Percentiles rank a stretch among this genome's conserved stretches.
Evolutionary conservation across 2,329 filamentous ascomycete species (phyloP).

Genomic region (Botryotinia globosa): DNA sequence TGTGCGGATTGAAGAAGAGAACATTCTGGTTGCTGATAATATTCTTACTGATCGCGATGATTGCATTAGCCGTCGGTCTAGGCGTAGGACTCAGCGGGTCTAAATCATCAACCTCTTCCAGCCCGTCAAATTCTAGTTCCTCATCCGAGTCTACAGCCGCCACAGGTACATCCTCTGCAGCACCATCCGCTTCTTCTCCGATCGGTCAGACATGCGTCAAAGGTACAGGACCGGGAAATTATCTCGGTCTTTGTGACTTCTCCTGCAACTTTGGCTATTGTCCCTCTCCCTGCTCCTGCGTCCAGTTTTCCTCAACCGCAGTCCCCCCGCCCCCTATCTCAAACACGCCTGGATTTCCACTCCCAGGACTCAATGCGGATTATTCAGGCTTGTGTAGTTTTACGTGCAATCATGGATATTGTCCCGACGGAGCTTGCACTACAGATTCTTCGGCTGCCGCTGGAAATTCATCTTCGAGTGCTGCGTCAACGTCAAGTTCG

Average conservation of each 20-base stretch:
- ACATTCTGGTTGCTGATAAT: constrained; percentile 5
- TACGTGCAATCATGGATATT: constrained; percentile 47
- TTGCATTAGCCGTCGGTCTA: constrained; percentile 13
- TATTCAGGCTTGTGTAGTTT: constrained; percentile 48
- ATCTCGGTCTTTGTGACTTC: constrained; percentile 41
- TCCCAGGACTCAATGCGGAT: constrained; percentile 37
- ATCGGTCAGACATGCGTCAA: constrained; percentile 23
- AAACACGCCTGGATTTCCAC: constrained; percentile 40
- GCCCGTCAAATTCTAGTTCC: background rate
- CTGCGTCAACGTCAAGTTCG: background rate
- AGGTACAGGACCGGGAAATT: constrained; percentile 38
- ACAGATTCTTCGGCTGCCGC: background rate
- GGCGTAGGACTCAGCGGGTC: constrained; percentile 4
- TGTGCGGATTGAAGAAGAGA: constrained; percentile 12
- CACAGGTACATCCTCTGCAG: background rate
- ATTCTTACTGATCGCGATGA: background rate
- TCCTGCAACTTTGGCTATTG: constrained; percentile 33
- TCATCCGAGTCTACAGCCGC: background rate
- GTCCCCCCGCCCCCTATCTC: constrained; percentile 30
- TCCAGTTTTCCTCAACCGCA: constrained; percentile 23
- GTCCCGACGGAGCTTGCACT: constrained; percentile 12
- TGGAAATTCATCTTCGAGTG: background rate
- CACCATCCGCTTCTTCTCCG: background rate
- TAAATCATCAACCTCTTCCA: background rate
- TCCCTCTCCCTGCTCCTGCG: constrained; percentile 31